Percentiles rank a stretch among this genome's conserved stretches.
These are phyloP conservation scores for Diutina rugosa DNA, from an alignment of 1,139 yeast species.

Conservation along the genomic window DNA sequence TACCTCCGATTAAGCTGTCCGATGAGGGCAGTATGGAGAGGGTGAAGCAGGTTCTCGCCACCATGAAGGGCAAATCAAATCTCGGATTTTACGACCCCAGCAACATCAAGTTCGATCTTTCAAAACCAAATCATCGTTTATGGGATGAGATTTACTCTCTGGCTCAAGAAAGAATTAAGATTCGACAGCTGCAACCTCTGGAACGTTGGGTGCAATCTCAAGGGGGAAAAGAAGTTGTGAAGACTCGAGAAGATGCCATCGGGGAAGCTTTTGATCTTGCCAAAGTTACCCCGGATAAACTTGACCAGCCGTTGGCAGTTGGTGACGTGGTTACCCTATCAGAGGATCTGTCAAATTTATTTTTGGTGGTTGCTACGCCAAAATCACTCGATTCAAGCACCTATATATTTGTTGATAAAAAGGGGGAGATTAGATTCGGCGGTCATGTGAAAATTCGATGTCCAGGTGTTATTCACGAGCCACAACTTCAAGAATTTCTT, in stretches of 20 bases:
- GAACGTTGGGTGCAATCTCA: slow-evolving; percentile 9
- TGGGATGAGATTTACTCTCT: slow-evolving; percentile 8
- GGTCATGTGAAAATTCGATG: slow-evolving; percentile 36
- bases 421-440: slow-evolving; percentile 43
- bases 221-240: not conserved
- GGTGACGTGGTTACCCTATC: slow-evolving; percentile 28
- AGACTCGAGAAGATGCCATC: not conserved
- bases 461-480: slow-evolving; percentile 31
- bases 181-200: slow-evolving; percentile 12
- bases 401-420: slow-evolving; percentile 41
- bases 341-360: slow-evolving; percentile 18
- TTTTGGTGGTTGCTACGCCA: slow-evolving; percentile 22
- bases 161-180: slow-evolving; percentile 8
- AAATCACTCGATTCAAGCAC: slow-evolving; percentile 12
- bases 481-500: not conserved
- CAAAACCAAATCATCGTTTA: slow-evolving; percentile 4
- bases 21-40: not conserved
- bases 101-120: slow-evolving; percentile 6
- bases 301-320: slow-evolving; percentile 11
- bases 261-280: not conserved
- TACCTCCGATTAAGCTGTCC: not conserved
- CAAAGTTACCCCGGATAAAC: not conserved
- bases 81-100: slow-evolving; percentile 7
- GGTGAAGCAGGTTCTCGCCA: not conserved
- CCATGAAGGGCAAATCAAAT: not conserved